Percentiles rank a stretch among this genome's conserved stretches.
These are phyloP conservation scores for Geotrichum fermentans DNA, from an alignment of 1,139 yeast genomes.

Conservation along the genomic window DNA sequence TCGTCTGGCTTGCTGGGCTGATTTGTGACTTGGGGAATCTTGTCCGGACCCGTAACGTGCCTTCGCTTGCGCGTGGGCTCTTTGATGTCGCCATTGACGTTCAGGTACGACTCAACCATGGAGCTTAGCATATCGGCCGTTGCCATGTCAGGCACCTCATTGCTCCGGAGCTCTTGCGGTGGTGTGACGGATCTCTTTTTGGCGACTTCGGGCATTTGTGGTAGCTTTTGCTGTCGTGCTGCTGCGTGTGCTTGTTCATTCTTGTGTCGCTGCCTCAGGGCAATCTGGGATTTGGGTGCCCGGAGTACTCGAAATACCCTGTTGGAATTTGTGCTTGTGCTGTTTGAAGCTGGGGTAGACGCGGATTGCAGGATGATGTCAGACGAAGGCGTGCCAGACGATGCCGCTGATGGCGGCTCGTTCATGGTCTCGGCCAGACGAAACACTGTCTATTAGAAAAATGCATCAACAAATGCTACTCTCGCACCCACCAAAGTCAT, in stretches of 20 bases:
- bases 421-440: slow-evolving; percentile 60
- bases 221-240: neutral
- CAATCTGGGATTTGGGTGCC: slow-evolving; percentile 6
- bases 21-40: neutral
- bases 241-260: neutral
- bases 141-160: slow-evolving; percentile 2
- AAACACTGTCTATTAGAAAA: slow-evolving; percentile 41
- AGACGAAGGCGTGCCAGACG: neutral
- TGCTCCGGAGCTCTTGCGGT: neutral
- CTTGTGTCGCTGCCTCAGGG: neutral
- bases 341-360: neutral
- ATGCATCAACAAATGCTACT: slow-evolving; percentile 19
- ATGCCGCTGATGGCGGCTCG: slow-evolving; percentile 33
- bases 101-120: slow-evolving; percentile 14
- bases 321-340: neutral
- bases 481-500: slow-evolving; percentile 23
- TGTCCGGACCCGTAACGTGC: slow-evolving; percentile 17
- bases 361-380: slow-evolving; percentile 1
- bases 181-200: neutral
- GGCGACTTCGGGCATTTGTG: neutral
- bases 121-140: slow-evolving; percentile 12
- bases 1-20: no score
- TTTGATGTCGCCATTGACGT: slow-evolving; percentile 9
- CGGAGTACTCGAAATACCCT: slow-evolving; percentile 7
- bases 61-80: slow-evolving; percentile 12